Conservation (phyloP, 2,329 filamentous ascomycete species). For the Arthrinium puccinioides region DNA sequence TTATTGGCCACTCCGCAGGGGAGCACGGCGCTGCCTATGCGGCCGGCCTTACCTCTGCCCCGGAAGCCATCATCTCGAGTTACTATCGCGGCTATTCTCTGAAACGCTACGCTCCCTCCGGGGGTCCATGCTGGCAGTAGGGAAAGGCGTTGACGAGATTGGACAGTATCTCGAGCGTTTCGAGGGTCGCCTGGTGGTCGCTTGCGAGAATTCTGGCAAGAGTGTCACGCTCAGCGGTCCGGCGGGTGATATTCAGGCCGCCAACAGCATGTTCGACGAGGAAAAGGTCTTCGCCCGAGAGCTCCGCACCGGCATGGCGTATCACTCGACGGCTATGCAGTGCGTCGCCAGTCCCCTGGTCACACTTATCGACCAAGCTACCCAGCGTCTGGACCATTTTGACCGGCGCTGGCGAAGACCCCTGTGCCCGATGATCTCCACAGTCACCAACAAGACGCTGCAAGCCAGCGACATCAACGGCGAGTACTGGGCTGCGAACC, state of each 20-base stretch:
- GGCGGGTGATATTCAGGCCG: conserved; percentile 28
- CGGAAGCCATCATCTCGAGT: conserved; percentile 17
- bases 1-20: conserved; percentile 28
- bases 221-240: conserved; percentile 43
- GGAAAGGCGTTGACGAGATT: conserved; percentile 15
- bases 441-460: conserved; percentile 12
- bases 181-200: conserved; percentile 24
- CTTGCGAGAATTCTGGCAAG: conserved; percentile 30
- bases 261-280: conserved; percentile 31
- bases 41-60: conserved; percentile 15
- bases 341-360: conserved; percentile 28
- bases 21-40: conserved; percentile 38
- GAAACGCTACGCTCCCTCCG: conserved; percentile 1
- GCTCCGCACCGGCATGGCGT: conserved; percentile 31
- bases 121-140: conserved; percentile 25
- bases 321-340: conserved; percentile 29
- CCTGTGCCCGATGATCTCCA: conserved; percentile 9
- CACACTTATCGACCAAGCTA: not conserved
- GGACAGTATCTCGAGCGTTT: conserved; percentile 20
- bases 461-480: conserved; percentile 3
- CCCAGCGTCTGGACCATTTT: not conserved
- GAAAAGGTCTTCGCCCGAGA: conserved; percentile 39
- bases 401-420: conserved; percentile 1
- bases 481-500: conserved; percentile 18
- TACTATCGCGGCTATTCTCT: conserved; percentile 16